These are phyloP conservation scores for Microglena sp. DNA, from an alignment of 139 green algal species.

Conservation along the genomic window DNA sequence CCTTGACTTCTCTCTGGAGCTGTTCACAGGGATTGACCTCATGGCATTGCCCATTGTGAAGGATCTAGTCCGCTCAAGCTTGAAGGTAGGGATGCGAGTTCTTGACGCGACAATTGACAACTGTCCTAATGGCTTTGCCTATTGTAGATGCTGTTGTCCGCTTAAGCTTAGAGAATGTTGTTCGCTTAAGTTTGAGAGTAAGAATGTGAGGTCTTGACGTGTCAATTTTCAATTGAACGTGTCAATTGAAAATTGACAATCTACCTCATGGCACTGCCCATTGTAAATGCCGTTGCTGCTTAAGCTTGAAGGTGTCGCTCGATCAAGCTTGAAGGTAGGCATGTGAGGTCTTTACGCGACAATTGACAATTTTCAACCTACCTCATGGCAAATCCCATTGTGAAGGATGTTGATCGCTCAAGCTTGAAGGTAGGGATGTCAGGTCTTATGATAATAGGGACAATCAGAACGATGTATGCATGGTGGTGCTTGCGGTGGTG, in stretches of 20 bases:
- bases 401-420: conserved; percentile 28
- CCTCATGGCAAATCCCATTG: conserved; percentile 55
- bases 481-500: conserved; percentile 2
- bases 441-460: too few species aligned
- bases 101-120: too few species aligned
- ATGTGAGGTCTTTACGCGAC: too few species aligned
- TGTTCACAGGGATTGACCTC: conserved; percentile 51
- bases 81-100: conserved; percentile 31
- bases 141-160: conserved; percentile 8
- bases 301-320: too few species aligned
- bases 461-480: too few species aligned
- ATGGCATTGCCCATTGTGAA: conserved; percentile 56
- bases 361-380: too few species aligned
- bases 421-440: too few species aligned
- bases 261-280: background rate
- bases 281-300: too few species aligned
- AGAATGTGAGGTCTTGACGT: background rate
- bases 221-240: background rate
- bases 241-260: background rate
- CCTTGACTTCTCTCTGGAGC: conserved; percentile 9
- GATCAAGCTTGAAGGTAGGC: too few species aligned
- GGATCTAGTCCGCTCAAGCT: conserved; percentile 16
- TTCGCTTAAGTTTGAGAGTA: background rate
- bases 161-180: conserved; percentile 37
- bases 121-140: too few species aligned